Conservation (phyloP, 2,329 filamentous ascomycete genomes). For the Biscogniauxia marginata region DNA sequence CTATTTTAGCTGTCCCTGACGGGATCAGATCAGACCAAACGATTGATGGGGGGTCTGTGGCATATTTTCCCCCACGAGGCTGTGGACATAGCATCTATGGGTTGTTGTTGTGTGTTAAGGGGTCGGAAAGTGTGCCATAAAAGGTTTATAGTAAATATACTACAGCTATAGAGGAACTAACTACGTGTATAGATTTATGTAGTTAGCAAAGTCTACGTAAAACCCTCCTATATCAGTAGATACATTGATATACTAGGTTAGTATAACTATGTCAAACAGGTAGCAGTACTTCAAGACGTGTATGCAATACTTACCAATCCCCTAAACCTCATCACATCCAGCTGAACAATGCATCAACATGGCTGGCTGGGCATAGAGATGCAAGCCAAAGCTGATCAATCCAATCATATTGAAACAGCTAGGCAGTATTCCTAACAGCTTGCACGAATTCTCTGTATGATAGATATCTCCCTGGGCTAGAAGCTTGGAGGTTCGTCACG, state of each 20-base stretch:
- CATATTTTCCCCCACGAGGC: neutral
- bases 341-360: neutral
- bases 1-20: constrained; percentile 13
- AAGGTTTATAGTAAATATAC: no score
- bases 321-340: neutral
- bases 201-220: neutral
- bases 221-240: neutral
- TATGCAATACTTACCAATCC: neutral
- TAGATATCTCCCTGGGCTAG: neutral
- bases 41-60: neutral
- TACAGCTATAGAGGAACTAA: neutral
- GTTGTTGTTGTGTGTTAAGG: neutral
- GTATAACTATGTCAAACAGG: neutral
- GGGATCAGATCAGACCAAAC: constrained; percentile 5
- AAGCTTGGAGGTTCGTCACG: neutral
- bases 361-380: neutral
- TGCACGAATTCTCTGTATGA: neutral
- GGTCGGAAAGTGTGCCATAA: neutral
- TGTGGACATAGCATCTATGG: no score
- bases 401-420: neutral
- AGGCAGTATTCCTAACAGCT: neutral
- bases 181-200: neutral
- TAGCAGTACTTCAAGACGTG: neutral
- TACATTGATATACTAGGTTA: neutral
- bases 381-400: neutral